Evolutionary conservation across 2,329 filamentous ascomycete species (phyloP).

Genomic region (Pseudogymnoascus verrucosus): DNA sequence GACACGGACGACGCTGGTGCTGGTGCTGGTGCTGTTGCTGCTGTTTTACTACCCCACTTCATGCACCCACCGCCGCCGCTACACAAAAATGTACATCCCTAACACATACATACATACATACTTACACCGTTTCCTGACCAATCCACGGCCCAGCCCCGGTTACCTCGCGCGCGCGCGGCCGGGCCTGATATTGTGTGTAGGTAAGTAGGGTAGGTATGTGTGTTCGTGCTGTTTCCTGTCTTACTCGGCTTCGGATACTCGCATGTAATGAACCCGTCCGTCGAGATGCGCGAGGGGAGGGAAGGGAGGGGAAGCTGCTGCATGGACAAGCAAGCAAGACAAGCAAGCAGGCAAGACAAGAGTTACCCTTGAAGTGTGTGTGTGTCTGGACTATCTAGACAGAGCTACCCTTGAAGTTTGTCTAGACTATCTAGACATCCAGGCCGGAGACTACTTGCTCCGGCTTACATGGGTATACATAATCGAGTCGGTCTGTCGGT

Average conservation of each 20-base stretch:
- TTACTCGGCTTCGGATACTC: background rate
- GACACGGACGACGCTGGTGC: background rate
- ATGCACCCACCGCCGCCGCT: background rate
- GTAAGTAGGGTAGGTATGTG: too few relatives aligned
- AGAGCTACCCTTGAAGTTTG: background rate
- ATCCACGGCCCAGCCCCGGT: background rate
- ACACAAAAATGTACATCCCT: background rate
- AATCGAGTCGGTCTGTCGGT: too few relatives aligned
- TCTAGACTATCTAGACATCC: too few relatives aligned
- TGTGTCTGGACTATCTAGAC: too few relatives aligned
- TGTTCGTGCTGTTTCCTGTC: constrained; percentile 1
- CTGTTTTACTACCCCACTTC: background rate
- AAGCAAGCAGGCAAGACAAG: too few relatives aligned
- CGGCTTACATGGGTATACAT: background rate
- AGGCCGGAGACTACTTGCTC: background rate
- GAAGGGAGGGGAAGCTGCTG: background rate
- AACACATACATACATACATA: too few relatives aligned
- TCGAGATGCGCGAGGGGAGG: background rate
- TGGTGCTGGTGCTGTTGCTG: too few relatives aligned
- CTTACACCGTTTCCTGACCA: background rate
- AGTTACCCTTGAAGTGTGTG: too few relatives aligned
- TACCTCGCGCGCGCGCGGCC: background rate
- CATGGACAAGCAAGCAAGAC: too few relatives aligned
- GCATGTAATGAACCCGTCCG: background rate
- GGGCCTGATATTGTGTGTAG: background rate